Base-by-base conservation (phyloP, 192 early-diverging fungal genomes). In the Pilaira anomala region DNA sequence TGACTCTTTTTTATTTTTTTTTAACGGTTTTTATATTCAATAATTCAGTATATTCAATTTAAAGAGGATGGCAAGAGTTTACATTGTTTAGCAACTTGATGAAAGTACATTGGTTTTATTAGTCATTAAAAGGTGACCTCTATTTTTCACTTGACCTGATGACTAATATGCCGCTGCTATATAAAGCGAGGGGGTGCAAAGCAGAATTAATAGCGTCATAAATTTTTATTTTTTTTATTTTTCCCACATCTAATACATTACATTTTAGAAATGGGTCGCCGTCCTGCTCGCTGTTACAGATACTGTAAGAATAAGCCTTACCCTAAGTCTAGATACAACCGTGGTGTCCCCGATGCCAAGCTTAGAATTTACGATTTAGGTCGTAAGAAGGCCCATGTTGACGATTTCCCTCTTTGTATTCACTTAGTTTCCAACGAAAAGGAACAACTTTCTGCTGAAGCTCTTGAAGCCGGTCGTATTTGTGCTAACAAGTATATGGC, bases 221-320 rank as follows among this genome's bases (percentile, higher is more conserved):
- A n/a, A n/a, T n/a, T n/a, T n/a, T 9, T 36, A 9, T 6, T 36
- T 36, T 36, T 36, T 36, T 36, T 36, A 36, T 3, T 3, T 36
- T 36, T 36, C 33, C 7, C 8, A 14, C n/a, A 12, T 14, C 22
- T 29, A 29, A 33, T 54, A n/a, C 16, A 13, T 39, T 25, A 58
- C 28, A 63, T 39, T 57, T 21, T 41, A 57, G 39, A 48, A 48
- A 94, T 98, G 95, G 95, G 93, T 93, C 94, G 95, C 71, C 94
- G 95, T 93, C 95, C 95, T 76, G 93, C 95, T 84, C 88, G 93
- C 65, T 98, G 95, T 84, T 98, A 96, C 84, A 86, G 95, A 73
- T 98, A 98, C 87, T 94, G 93, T 83, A 98, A 97, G 87, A 97
- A 97, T 92, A 98, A 98, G 90, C 95, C 93, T 69, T 98, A 97